Base-by-base conservation (phyloP, 805 yeast species). In the Teunomyces funiuensis region DNA sequence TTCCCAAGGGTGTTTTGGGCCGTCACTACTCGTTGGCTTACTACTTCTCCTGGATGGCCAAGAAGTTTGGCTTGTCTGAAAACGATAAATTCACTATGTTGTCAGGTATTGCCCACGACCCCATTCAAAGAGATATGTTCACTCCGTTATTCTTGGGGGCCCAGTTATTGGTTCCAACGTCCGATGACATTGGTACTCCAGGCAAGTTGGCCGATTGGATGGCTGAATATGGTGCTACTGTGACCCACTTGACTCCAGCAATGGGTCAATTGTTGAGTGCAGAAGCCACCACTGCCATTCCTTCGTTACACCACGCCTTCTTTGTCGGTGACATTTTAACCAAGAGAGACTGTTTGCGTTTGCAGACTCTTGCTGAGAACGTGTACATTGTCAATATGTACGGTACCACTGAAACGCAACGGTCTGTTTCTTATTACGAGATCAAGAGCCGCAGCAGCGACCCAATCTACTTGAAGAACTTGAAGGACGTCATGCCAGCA, bases 101-200 rank as follows among this genome's bases (percentile, higher is more conserved):
- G 46, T 86, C 96, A 6, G 99, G 99, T 57, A 93, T 93, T 62
- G 99, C 99, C 0, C 99, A 93, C 63, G 99, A 93, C 66, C 99
- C 99, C 9, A 91, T 93, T 49, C 99, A 93, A 72, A 85, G 99
- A 73, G 99, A 93, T 66, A 93, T 93, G 85, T 93, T 93, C 65
- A 93, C 99, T 6, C 99, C 99, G 16, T 75, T 93, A 48, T 93
- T 93, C 64, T 70, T 93, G 49, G 99, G 99, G 50, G 99, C 99
- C 14, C 86, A 83, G 52, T 72, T 93, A 42, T 75, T 88, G 48
- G 95, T 93, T 22, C 99, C 99, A 39, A 90, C 97, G 10, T 82
- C 89, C 13, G 97, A 93, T 63, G 99, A 93, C 63, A 93, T 93
- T 55, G 99, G 99, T 36, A 93, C 99, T 3, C 99, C 99, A 5